Evolutionary conservation across 2,329 filamentous ascomycete species (phyloP).

Genomic region (Claviceps sp.): DNA sequence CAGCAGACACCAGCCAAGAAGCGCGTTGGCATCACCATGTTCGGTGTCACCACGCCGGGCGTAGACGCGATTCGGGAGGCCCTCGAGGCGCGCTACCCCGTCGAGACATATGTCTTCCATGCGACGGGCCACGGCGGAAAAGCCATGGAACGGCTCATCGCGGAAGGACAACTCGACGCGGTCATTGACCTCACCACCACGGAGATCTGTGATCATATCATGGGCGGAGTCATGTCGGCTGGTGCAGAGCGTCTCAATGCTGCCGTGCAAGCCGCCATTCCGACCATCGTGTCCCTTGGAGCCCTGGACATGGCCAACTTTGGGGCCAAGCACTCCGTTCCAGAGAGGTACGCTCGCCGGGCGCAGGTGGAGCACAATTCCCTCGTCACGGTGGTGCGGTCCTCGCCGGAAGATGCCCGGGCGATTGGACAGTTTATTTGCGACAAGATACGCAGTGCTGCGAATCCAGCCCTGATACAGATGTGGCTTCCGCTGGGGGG

Average conservation of each 20-base stretch:
- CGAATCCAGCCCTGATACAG: conserved; percentile 28
- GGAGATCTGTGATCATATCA: conserved; percentile 50
- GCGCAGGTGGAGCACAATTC: conserved; percentile 53
- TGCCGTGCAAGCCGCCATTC: conserved; percentile 42
- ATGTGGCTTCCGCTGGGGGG: conserved; percentile 48
- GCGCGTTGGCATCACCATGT: conserved; percentile 56
- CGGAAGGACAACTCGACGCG: conserved; percentile 45
- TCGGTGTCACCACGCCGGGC: conserved; percentile 57
- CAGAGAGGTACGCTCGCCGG: conserved; percentile 36
- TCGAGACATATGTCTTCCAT: conserved; percentile 55
- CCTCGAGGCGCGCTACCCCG: conserved; percentile 30
- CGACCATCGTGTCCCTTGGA: conserved; percentile 35
- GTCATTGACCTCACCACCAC: conserved; percentile 61
- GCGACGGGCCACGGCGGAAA: conserved; percentile 55
- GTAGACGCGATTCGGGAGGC: conserved; percentile 40
- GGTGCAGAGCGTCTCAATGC: conserved; percentile 43
- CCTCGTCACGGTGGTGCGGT: conserved; percentile 52
- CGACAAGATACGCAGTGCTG: conserved; percentile 32
- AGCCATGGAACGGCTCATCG: conserved; percentile 53
- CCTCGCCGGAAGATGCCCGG: conserved; percentile 41
- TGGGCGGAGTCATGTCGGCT: conserved; percentile 50
- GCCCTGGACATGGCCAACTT: conserved; percentile 53
- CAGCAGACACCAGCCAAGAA: conserved; percentile 19
- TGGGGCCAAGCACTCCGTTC: conserved; percentile 40
- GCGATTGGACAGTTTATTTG: conserved; percentile 43